Evolutionary conservation across 2,329 filamentous ascomycete genomes (phyloP), one percentile per base, ranked within the genome.

Genomic region (Botrytis fabae): DNA sequence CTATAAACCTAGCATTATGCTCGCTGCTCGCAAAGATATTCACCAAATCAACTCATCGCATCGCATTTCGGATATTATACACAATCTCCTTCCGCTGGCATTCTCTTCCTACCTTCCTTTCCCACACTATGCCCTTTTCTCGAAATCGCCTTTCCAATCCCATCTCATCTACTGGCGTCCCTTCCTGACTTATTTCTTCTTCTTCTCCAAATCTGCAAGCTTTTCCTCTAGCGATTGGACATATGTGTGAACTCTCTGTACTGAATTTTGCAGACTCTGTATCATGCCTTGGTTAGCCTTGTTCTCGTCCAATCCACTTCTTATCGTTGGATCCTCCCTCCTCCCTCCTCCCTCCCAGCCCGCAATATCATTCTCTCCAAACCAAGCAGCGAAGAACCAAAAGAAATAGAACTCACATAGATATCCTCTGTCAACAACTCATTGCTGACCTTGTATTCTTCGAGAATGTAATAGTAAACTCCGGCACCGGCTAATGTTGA

Each of bases 391-490:
- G 38, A 20, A 76, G 71, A 74, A 16, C 2, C 12, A 2, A 57
- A 54, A 42, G 38, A 70, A 70, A 80, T 83, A 77, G 81, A 78
- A 91, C 93, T 83, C 88, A 98, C 95, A 84, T 95, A 95, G 82
- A 98, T 97, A 84, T 98, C 95, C 84, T 97, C 94, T 75, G 92
- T 95, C 83, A 98, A 86, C 80, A 98, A 88, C 84, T 97, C 93
- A 85, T 98, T 98, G 78, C 94, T 93, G 61, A 94, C 87, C 85
- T 94, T 94, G 86, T 98, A 98, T 83, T 98, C 95, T 82, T 95
- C 90, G 79, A 98, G 85, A 77, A 97, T 89, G 83, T 98, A 98
- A 82, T 93, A 94, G 85, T 98, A 98, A 79, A 97, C 92, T 73
- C 90, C 91, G 70, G 88, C 89, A 79, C 94, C 94, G 62, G 95